phyloP scores from a whole-genome alignment of 495 filamentous ascomycete genomes.

The Talaromyces proteolyticus region DNA sequence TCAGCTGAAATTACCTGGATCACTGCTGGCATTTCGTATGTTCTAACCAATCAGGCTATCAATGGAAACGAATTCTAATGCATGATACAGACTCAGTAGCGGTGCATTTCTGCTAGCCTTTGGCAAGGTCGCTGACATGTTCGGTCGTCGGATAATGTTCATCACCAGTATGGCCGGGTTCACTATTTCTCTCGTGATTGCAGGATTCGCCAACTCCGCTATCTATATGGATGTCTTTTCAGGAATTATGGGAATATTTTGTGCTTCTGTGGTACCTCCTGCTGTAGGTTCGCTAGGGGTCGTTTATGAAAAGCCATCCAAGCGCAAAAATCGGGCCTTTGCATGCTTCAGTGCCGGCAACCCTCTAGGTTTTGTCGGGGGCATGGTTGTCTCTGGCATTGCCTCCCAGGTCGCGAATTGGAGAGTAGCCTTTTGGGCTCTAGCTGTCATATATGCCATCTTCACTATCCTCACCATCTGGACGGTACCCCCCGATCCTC shows the following conservation, averaged over 20 bases:
- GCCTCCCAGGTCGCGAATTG: conserved; percentile 63
- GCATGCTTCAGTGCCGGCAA: conserved; percentile 67
- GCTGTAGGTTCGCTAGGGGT: conserved; percentile 62
- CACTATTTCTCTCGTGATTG: conserved; percentile 47
- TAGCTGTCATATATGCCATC: conserved; percentile 55
- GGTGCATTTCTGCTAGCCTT: conserved; percentile 70
- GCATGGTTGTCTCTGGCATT: conserved; percentile 59
- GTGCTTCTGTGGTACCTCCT: conserved; percentile 60
- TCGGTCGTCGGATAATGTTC: conserved; percentile 65
- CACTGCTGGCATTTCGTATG: conserved; percentile 54
- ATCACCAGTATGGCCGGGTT: conserved; percentile 60
- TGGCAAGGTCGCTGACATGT: conserved; percentile 68
- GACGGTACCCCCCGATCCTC: conserved; percentile 57
- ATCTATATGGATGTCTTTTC: conserved; percentile 60
- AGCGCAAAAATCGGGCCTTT: conserved; percentile 59
- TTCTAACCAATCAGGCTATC: conserved; percentile 6
- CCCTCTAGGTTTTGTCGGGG: conserved; percentile 63
- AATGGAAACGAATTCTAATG: background rate
- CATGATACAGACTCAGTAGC: conserved; percentile 48
- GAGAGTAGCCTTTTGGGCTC: conserved; percentile 59
- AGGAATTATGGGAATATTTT: conserved; percentile 56
- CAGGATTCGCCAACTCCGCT: conserved; percentile 56
- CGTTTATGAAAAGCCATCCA: conserved; percentile 56
- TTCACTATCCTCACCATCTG: conserved; percentile 55
- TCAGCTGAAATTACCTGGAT: conserved; percentile 69